A percentile compares a stretch with the other conserved stretches of the same genome.
Evolutionary conservation across 495 filamentous ascomycete genomes (phyloP).

Genomic region (Podospora bellae-mahoneyi): DNA sequence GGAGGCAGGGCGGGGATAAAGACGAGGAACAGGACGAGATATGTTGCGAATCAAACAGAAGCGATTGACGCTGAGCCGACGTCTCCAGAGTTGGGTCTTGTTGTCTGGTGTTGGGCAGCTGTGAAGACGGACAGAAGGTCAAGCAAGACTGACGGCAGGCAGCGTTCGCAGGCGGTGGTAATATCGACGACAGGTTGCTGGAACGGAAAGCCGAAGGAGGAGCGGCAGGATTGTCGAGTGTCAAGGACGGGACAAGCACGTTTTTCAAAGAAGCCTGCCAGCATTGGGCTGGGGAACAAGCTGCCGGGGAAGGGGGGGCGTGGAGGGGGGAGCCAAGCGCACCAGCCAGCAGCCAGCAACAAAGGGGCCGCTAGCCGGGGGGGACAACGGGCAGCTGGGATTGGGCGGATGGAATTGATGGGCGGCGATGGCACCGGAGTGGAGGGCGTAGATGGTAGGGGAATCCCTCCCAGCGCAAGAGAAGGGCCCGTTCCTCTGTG

Average conservation of each 20-base stretch:
- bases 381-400: background rate
- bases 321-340: slow-evolving; percentile 18
- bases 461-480: slow-evolving; percentile 17
- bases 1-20: background rate
- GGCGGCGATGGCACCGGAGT: slow-evolving; percentile 1
- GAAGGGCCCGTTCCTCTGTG: slow-evolving; percentile 12
- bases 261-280: slow-evolving; percentile 37
- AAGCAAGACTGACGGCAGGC: slow-evolving; percentile 1
- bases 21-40: background rate
- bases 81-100: background rate
- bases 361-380: slow-evolving; percentile 12
- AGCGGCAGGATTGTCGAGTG: slow-evolving; percentile 21
- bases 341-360: slow-evolving; percentile 10
- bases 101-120: background rate
- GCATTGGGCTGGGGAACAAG: slow-evolving; percentile 18
- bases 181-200: slow-evolving; percentile 16
- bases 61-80: background rate
- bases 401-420: slow-evolving; percentile 12
- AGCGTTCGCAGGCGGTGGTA: background rate
- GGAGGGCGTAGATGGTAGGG: slow-evolving; percentile 4
- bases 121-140: slow-evolving; percentile 2
- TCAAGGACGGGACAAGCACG: slow-evolving; percentile 34
- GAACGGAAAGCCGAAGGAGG: slow-evolving; percentile 10
- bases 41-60: background rate
- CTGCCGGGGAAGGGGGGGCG: slow-evolving; percentile 6